Evolutionary conservation across 805 yeast species (phyloP).

Genomic region (Kuraishia molischiana): DNA sequence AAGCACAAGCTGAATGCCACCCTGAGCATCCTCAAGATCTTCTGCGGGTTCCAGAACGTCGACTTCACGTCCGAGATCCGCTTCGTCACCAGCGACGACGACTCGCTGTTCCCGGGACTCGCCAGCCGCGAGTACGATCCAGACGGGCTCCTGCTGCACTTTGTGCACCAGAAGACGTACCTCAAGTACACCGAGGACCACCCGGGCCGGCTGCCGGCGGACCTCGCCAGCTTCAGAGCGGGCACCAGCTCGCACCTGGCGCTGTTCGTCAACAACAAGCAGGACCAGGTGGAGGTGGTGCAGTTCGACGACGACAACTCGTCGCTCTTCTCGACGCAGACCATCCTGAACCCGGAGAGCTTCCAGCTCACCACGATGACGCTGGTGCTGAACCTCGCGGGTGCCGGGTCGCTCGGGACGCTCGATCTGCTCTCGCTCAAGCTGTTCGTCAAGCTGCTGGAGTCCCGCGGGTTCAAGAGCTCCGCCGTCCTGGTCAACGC

Average conservation of each 20-base stretch:
- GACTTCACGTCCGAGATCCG: constrained; percentile 21
- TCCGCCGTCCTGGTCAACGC: background rate
- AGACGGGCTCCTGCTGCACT: constrained; percentile 12
- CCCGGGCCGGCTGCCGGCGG: background rate
- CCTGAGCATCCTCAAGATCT: constrained; percentile 20
- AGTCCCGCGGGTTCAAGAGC: background rate
- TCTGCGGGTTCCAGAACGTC: constrained; percentile 18
- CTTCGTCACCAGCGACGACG: constrained; percentile 16
- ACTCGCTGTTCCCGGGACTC: constrained; percentile 12
- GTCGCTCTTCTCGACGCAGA: constrained; percentile 13
- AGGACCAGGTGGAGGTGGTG: background rate
- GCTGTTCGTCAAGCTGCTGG: background rate
- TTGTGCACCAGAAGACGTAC: background rate
- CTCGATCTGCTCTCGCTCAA: background rate
- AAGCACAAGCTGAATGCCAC: constrained; percentile 26
- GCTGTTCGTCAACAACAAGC: background rate
- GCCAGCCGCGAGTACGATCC: constrained; percentile 9
- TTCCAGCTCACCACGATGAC: constrained; percentile 15
- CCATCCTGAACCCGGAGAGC: constrained; percentile 17
- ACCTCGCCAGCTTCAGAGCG: background rate
- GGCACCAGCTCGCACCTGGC: background rate
- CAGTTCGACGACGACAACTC: background rate
- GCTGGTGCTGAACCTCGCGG: constrained; percentile 9
- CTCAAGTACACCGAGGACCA: background rate
- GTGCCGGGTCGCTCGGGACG: background rate